Base-by-base conservation (phyloP, 352 stramenopile genomes). In the Pythium sukuiense region DNA sequence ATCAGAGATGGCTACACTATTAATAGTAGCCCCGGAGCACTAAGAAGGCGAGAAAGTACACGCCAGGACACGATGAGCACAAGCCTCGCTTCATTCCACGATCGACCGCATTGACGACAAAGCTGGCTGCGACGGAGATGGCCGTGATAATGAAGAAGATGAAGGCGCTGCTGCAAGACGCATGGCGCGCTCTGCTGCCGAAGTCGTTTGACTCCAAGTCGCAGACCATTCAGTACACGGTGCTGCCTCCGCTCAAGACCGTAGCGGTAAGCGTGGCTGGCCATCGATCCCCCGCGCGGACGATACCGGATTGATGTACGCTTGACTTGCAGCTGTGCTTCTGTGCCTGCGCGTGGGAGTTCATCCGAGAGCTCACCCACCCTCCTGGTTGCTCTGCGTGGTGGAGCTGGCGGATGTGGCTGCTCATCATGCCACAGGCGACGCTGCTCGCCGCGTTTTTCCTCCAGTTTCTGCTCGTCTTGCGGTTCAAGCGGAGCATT, bases 121-220 rank as follows among this genome's bases (percentile, higher is more conserved):
- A 18, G n/a, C n/a, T n/a, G n/a, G n/a, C n/a, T n/a, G n/a, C n/a
- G n/a, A n/a, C n/a, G n/a, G n/a, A 1, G 18, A 39, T 3, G 20
- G 27, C 9, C 24, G 37, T 20, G 30, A 39, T 16, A 7, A 59
- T 48, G 32, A 26, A 7, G 5, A 46, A 11, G 20, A 60, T 49
- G 35, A 52, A 16, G 33, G 7, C 13, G 20, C 9, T 67, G 33
- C 26, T 72, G 26, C 35, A 41, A 12, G 57, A 65, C 18, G 41
- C 16, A 7, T 62, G 48, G 41, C 57, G 57, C 4, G 63, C 55
- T 8, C 13, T 70, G 37, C 16, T 54, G 13, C 56, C 46, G 0
- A 67, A 61, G 20, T 72, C 65, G 12, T 60, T 64, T 27, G 65
- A 72, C 35, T 61, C 53, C 26, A 67, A 65, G 37, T 60, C 65